Evolutionary conservation across 164 flowering plant genomes (phyloP).

Genomic region (Hamamelis virginiana): DNA sequence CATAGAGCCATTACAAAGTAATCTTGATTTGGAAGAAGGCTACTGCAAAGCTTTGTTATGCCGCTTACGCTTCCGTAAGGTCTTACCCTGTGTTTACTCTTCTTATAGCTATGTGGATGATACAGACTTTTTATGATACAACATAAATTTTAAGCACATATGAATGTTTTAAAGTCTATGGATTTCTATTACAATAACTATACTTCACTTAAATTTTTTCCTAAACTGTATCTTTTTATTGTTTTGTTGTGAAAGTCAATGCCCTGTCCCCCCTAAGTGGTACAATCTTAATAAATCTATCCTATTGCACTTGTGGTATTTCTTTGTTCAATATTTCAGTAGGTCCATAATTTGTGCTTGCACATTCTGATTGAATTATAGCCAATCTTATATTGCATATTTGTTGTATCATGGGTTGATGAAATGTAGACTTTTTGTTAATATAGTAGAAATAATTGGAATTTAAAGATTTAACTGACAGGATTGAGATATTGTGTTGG

Average conservation of each 20-base stretch:
- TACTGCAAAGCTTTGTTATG: slow-evolving; percentile 87
- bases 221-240: too few relatives aligned
- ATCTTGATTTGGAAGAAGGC: slow-evolving; percentile 83
- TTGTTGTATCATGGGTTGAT: too few relatives aligned
- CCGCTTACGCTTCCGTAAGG: slow-evolving; percentile 99
- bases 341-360: neutral
- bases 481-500: neutral
- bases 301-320: neutral
- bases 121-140: neutral
- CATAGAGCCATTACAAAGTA: slow-evolving; percentile 71
- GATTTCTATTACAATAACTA: neutral
- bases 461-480: neutral
- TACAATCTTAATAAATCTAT: neutral
- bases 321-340: neutral
- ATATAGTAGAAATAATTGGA: too few relatives aligned
- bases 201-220: too few relatives aligned
- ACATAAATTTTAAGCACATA: neutral
- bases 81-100: slow-evolving; percentile 63
- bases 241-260: too few relatives aligned
- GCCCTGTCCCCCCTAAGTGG: too few relatives aligned
- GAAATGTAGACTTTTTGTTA: too few relatives aligned
- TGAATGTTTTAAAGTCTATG: neutral
- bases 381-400: too few relatives aligned
- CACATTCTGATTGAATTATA: too few relatives aligned
- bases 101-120: slow-evolving; percentile 1